Evolutionary conservation across 768 basidiomycete genomes (phyloP), one percentile per base, ranked within the genome.

Genomic region (Suillus subluteus): DNA sequence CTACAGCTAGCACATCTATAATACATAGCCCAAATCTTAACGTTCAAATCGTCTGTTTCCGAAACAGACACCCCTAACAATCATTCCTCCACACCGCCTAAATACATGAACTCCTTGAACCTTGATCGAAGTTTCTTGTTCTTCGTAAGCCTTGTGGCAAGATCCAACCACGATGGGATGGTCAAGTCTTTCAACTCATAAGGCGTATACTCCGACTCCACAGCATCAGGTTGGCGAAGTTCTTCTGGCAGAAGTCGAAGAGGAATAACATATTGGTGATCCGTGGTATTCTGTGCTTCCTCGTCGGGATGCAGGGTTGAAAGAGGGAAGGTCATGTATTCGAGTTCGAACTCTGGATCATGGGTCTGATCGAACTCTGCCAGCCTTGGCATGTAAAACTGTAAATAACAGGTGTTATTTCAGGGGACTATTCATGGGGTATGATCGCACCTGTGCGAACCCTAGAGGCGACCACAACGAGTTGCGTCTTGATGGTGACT

Each of bases 141-240:
- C 70, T 86, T 81, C 62, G 84, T 86, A 68, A 96, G 73, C 73
- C 82, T 78, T 70, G 86, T 85, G 66, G 86, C 93, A 55, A 95
- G 81, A 68, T 78, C 80, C 62, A 92, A 78, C 88, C 91, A 96
- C 63, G 87, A 87, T 66, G 81, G 76, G 44, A 96, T 87, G 68
- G 93, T 95, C 80, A 96, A 79, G 73, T 96, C 94, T 63, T 69
- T 68, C 87, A 96, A 81, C 71, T 73, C 75, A 77, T 93, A 97
- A 61, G 92, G 92, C 66, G 88, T 84, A 66, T 84, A 88, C 71
- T 81, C 83, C 67, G 79, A 80, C 73, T 80, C 82, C 72, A 80
- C 81, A 70, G 70, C 72, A 65, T 76, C 81, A 68, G 74, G 76
- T 48, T 80, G 75, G 62, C 79, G 79, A 72, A 90, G 76, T 65